Evolutionary conservation across 768 basidiomycete genomes (phyloP), one percentile per base, ranked within the genome.

Genomic region (Leccinum obscurum): DNA sequence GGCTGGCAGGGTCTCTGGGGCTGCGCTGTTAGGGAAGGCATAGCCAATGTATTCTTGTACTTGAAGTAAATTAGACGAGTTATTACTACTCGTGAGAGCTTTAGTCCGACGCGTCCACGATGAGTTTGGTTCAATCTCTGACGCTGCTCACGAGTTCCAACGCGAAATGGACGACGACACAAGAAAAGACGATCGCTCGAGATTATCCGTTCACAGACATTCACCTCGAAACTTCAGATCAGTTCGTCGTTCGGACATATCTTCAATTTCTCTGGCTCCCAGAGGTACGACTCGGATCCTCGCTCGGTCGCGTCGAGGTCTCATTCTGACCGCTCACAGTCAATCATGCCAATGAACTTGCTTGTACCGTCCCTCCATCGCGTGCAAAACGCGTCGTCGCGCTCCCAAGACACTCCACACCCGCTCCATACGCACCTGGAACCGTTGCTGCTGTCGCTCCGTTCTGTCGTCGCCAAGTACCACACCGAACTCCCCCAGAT

Each of bases 181-280:
- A 90, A 62, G 87, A 88, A 66, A 84, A 84, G 61, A 64, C 78
- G 6, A 72, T 90, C 30, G 76, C 78, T 3, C 75, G 75, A 44
- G 87, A 88, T 22, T 87, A 78, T 64, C 87, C 85, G 3, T 83
- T 88, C 55, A 56, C 66, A 49, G 77, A 80, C 22, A 49, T 78
- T 35, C 62, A 72, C 50, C 63, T 76, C 46, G 83, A 85, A 64
- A 76, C 79, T 0, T 76, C 81, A 17, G 86, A 84, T 17, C 81
- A 87, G 62, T 85, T 81, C 66, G 80, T 87, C 24, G 78, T 77
- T 3, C 78, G 86, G n/a, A 85, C 79, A 3, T 92, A 91, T 71
- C 81, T 89, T 50, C 88, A 90, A 65, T 89, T 87, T 64, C 78
- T 92, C 7, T 92, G 89, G 89, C 80, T 91, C 48, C 89, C 90